phyloP scores from a whole-genome alignment of 306 rosid species.

The Sicyos edulis region DNA sequence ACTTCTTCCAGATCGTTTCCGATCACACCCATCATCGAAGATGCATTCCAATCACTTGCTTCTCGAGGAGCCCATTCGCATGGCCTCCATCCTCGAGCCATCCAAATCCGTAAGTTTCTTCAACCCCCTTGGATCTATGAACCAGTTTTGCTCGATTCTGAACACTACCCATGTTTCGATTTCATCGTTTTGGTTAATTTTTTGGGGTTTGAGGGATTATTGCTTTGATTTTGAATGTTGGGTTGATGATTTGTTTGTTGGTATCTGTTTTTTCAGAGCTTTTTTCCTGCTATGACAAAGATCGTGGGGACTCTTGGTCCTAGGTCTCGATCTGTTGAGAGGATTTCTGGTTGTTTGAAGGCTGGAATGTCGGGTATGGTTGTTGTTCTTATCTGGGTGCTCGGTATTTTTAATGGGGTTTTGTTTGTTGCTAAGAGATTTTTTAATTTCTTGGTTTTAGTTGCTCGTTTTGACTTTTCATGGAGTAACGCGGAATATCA shows the following conservation, averaged over 20 bases:
- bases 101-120: slow-evolving; percentile 60
- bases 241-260: background rate
- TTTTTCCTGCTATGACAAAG: slow-evolving; percentile 91
- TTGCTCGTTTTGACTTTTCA: slow-evolving; percentile 93
- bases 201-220: background rate
- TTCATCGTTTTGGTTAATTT: background rate
- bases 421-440: background rate
- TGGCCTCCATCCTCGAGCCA: slow-evolving; percentile 91
- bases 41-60: slow-evolving; percentile 93
- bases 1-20: slow-evolving; percentile 2
- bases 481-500: slow-evolving; percentile 75
- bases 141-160: background rate
- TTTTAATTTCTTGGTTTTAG: slow-evolving; percentile 35
- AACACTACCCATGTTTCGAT: background rate
- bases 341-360: slow-evolving; percentile 67
- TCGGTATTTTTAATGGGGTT: background rate
- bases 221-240: slow-evolving; percentile 10
- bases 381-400: background rate
- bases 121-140: slow-evolving; percentile 7
- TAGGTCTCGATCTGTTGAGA: slow-evolving; percentile 69
- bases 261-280: slow-evolving; percentile 35
- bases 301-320: slow-evolving; percentile 97
- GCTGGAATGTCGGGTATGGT: slow-evolving; percentile 97
- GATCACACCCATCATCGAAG: slow-evolving; percentile 25
- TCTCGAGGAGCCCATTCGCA: slow-evolving; percentile 90